A percentile compares a stretch with the other conserved stretches of the same genome.
Evolutionary conservation across 2,329 filamentous ascomycete genomes (phyloP).

Genomic region (Colletotrichum orchidophilum): DNA sequence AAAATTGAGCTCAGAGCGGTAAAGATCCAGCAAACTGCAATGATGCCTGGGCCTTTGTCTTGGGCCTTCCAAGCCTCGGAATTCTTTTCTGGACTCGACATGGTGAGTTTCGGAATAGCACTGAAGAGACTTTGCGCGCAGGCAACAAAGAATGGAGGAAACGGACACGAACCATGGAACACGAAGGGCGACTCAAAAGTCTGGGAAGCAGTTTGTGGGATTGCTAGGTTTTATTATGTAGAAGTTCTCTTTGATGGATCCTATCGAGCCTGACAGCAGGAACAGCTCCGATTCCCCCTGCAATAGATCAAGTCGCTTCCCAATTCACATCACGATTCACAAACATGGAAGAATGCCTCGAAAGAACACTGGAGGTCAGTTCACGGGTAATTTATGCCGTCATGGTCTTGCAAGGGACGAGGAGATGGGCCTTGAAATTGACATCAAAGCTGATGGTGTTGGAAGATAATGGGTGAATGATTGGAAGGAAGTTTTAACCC

Average conservation of each 20-base stretch:
- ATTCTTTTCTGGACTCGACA: background rate
- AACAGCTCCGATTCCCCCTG: background rate
- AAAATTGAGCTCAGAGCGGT: constrained; percentile 41
- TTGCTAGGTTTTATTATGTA: background rate
- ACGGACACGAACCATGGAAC: background rate
- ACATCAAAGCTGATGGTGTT: background rate
- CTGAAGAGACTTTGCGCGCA: background rate
- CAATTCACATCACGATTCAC: background rate
- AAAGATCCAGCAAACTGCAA: constrained; percentile 43
- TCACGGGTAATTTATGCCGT: background rate
- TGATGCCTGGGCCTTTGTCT: constrained; percentile 44
- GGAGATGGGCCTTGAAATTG: background rate
- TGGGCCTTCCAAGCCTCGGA: constrained; percentile 18
- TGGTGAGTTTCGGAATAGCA: background rate
- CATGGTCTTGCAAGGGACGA: background rate
- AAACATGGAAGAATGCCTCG: background rate
- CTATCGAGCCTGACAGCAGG: background rate
- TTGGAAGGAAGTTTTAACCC: background rate
- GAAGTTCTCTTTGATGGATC: background rate
- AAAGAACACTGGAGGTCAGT: background rate
- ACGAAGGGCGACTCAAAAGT: background rate
- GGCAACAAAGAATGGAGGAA: background rate
- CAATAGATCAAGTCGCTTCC: background rate
- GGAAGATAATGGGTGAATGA: background rate
- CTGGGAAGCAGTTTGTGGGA: background rate